Evolutionary conservation across 306 rosid species (phyloP).

Genomic region (Cucumis melo): DNA sequence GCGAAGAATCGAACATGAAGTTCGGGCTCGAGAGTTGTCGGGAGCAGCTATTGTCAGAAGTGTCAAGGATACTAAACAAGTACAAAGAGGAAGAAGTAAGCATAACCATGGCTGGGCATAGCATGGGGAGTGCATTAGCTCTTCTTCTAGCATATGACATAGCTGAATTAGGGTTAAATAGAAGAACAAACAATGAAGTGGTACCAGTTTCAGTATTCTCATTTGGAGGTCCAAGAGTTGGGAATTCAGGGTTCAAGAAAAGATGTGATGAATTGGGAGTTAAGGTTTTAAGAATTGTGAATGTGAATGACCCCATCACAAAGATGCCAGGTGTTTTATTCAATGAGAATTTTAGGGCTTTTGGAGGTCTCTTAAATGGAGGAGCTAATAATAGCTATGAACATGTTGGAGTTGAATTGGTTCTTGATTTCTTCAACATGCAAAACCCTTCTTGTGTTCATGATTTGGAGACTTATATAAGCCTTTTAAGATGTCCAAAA

Average conservation of each 20-base stretch:
- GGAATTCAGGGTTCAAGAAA: constrained; percentile 48
- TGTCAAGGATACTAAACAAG: constrained; percentile 39
- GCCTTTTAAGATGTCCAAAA: constrained; percentile 32
- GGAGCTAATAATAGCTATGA: constrained; percentile 47
- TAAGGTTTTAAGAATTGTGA: constrained; percentile 52
- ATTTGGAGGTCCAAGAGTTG: constrained; percentile 84
- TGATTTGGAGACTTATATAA: constrained; percentile 59
- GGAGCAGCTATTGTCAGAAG: constrained; percentile 72
- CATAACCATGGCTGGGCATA: constrained; percentile 74
- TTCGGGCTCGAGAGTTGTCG: constrained; percentile 69
- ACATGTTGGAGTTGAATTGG: constrained; percentile 78
- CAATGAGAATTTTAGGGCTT: constrained; percentile 81
- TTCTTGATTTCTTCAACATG: constrained; percentile 63
- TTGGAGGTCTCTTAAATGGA: constrained; percentile 45
- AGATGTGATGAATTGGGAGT: constrained; percentile 82
- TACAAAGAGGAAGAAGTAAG: constrained; percentile 49
- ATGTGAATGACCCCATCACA: constrained; percentile 77
- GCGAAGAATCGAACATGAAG: constrained; percentile 37
- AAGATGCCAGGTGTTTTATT: constrained; percentile 73
- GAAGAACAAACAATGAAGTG: neutral
- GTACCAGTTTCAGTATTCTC: constrained; percentile 59
- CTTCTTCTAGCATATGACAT: constrained; percentile 77
- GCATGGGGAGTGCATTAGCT: constrained; percentile 92
- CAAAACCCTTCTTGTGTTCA: constrained; percentile 90
- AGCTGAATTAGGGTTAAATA: constrained; percentile 59